phyloP scores from a whole-genome alignment of 2,329 filamentous ascomycete species.

The Claviceps fusiformis region DNA sequence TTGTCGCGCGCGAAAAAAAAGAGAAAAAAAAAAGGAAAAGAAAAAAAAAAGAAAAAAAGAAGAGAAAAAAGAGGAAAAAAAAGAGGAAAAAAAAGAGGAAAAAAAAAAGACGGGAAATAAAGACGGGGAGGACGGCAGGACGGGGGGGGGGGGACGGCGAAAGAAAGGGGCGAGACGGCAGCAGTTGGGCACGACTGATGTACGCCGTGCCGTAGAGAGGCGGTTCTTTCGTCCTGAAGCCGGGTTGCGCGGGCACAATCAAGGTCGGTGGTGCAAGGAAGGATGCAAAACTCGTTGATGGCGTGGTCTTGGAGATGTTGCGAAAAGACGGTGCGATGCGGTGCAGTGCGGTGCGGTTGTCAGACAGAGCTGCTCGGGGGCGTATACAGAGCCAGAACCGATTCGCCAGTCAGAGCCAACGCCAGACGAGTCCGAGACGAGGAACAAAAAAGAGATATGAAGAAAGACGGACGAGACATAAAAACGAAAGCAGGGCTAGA shows the following conservation, averaged over 20 bases:
- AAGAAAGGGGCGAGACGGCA: background rate
- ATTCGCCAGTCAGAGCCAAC: background rate
- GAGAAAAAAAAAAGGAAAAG: background rate
- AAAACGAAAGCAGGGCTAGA: background rate
- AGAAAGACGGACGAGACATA: background rate
- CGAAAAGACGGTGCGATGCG: background rate
- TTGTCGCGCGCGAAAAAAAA: background rate
- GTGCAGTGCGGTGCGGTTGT: too few species aligned
- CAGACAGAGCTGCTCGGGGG: background rate
- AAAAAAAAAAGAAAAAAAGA: too few species aligned
- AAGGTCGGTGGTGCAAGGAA: background rate
- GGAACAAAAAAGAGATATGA: background rate
- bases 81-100: too few species aligned
- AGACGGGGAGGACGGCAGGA: too few species aligned
- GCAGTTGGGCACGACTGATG: background rate
- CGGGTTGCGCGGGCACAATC: background rate
- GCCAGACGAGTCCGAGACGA: background rate
- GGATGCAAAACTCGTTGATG: background rate
- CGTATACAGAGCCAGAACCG: background rate
- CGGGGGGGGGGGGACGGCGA: too few species aligned
- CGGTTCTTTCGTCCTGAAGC: background rate
- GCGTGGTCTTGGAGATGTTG: background rate
- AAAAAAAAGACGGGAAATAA: too few species aligned
- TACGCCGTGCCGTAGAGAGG: conserved; percentile 1
- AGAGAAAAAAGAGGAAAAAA: too few species aligned